Percentiles rank a stretch among this genome's conserved stretches.
Conservation (phyloP, 345 rosid species). For the Psidium guajava region DNA sequence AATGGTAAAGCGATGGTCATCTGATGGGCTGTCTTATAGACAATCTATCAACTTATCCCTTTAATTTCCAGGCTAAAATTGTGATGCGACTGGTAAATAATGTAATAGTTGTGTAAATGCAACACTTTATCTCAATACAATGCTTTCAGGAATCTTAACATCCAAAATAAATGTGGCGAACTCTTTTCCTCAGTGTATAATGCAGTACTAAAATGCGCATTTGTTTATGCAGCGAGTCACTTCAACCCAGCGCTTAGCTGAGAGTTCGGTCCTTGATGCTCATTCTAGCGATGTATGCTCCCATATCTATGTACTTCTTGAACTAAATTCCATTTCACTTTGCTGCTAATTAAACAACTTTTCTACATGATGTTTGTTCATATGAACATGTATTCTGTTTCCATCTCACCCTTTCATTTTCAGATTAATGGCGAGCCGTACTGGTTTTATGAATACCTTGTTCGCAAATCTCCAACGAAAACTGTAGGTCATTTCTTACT, state of each 20-base stretch:
- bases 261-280: conserved; percentile 86
- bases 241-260: conserved; percentile 76
- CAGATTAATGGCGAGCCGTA: conserved; percentile 85
- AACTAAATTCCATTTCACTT: not conserved
- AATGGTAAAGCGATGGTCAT: not conserved
- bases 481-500: conserved; percentile 24
- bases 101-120: not conserved
- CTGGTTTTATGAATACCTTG: conserved; percentile 85
- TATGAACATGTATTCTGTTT: not conserved
- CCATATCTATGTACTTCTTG: not conserved
- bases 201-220: not conserved
- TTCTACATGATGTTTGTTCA: not conserved
- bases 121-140: not conserved
- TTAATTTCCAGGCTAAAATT: not conserved
- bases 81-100: not conserved
- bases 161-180: not conserved
- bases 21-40: not conserved
- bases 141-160: not conserved
- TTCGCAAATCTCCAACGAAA: conserved; percentile 82
- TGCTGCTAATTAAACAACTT: not conserved
- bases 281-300: conserved; percentile 51
- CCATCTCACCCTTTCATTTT: not conserved
- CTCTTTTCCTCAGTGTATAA: not conserved
- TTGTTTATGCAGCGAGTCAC: conserved; percentile 68
- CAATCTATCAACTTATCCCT: not conserved